Conservation (phyloP, 2,329 filamentous ascomycete species). For the Curvularia verruculosa region DNA sequence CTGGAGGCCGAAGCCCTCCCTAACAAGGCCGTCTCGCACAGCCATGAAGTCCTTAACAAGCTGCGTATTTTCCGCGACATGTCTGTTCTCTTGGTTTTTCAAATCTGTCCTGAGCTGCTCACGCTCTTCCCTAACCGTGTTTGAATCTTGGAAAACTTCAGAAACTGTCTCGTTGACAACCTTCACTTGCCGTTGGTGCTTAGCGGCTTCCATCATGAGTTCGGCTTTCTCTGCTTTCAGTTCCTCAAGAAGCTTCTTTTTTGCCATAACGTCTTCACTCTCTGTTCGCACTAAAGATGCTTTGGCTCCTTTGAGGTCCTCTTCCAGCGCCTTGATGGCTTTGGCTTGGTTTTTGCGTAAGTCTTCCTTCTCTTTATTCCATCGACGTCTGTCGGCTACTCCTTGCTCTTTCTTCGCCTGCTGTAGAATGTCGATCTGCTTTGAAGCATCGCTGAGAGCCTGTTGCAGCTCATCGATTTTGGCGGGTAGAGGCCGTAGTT, state of each 20-base stretch:
- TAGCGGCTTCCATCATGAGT: not conserved
- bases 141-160: not conserved
- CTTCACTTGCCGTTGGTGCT: not conserved
- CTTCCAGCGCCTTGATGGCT: not conserved
- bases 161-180: not conserved
- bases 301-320: not conserved
- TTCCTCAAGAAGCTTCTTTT: not conserved
- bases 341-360: not conserved
- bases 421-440: not conserved
- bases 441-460: not conserved
- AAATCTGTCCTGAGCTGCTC: not conserved
- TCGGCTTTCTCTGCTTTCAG: not conserved
- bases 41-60: no score
- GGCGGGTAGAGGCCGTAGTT: not conserved
- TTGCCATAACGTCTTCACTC: not conserved
- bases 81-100: not conserved
- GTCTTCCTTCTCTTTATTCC: not conserved
- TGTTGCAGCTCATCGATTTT: not conserved
- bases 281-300: not conserved
- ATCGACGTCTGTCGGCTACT: conserved; percentile 3
- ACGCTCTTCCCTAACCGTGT: not conserved
- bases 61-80: no score
- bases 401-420: conserved; percentile 3
- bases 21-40: no score
- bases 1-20: no score